These are phyloP conservation scores for Cercospora zeina DNA, from an alignment of 2,329 filamentous ascomycete genomes.

Conservation along the genomic window DNA sequence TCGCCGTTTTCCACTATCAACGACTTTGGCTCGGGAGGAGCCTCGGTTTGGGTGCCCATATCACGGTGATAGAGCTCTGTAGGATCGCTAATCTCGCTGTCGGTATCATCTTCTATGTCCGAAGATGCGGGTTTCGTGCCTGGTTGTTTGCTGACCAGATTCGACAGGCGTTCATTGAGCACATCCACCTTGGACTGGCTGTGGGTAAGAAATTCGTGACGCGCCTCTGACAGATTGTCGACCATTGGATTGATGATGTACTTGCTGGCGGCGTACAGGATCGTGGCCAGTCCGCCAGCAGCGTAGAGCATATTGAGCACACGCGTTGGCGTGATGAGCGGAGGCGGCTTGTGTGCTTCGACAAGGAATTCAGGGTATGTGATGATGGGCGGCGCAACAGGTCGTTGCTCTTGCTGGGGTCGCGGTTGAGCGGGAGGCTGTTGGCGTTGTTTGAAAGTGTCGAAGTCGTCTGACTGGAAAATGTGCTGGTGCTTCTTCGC, in stretches of 20 bases:
- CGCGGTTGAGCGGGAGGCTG: conserved; percentile 22
- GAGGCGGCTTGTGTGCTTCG: conserved; percentile 59
- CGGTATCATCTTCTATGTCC: conserved; percentile 49
- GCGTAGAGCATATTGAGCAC: conserved; percentile 59
- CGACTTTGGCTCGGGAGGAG: conserved; percentile 51
- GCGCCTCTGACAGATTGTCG: conserved; percentile 53
- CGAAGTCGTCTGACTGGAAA: conserved; percentile 33
- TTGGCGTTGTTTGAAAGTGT: conserved; percentile 32
- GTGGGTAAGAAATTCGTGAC: conserved; percentile 59
- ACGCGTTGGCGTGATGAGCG: conserved; percentile 58
- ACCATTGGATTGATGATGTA: conserved; percentile 67
- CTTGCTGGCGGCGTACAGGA: conserved; percentile 69
- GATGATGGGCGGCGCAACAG: conserved; percentile 58
- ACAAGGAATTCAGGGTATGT: conserved; percentile 67
- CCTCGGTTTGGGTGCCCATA: conserved; percentile 71
- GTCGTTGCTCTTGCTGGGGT: conserved; percentile 41
- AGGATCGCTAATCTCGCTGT: conserved; percentile 60
- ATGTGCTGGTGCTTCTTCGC: conserved; percentile 9
- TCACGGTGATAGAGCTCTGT: conserved; percentile 81
- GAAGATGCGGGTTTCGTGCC: conserved; percentile 32
- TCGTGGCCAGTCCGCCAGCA: conserved; percentile 56
- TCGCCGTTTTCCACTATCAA: conserved; percentile 30
- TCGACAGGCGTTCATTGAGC: conserved; percentile 56
- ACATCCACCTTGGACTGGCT: conserved; percentile 54
- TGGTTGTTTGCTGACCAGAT: conserved; percentile 37